Evolutionary conservation across 371 early-diverging fungal species (phyloP), one percentile per base, ranked within the genome.

Genomic region (Mucor saturninus): DNA sequence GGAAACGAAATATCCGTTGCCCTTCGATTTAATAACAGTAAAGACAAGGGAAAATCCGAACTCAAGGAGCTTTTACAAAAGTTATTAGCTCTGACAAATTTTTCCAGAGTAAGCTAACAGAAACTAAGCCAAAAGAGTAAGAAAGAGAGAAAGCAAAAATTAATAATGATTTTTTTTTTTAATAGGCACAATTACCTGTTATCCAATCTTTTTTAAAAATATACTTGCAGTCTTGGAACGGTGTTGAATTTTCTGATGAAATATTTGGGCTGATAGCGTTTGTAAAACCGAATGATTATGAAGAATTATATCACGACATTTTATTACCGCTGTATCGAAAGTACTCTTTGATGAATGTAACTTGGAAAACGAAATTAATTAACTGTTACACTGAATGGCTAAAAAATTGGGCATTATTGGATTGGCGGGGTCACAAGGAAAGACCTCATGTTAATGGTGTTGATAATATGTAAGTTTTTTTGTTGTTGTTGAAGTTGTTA

Each of bases 311-410:
- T 56, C 28, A 56, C 2, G 28, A 53, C 1, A 71, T 74, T 35
- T 37, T 86, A 29, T 76, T 77, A 49, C 85, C 85, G 8, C 66
- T 86, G 3, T 71, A 80, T 42, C 56, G 70, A 11, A 42, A 83
- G 5, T 86, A 69, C 54, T 63, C 60, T 42, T 59, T 76, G 11
- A 77, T 77, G 15, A 76, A 79, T 54, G 74, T 77, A 0, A 45
- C 60, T 13, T 86, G 87, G 87, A 83, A 83, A 76, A 76, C 81
- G 3, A 72, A 68, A 35, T 68, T 86, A 15, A 66, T 86, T 21
- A 62, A 77, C 2, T 76, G 80, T 48, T 84, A 81, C 43, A 68
- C 78, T 8, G 72, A 67, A 14, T 73, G 77, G 70, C 54, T 84
- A 7, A 74, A 75, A 29, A 77, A 76, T 37, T 86, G 85, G 85